Evolutionary conservation across 2,329 filamentous ascomycete genomes (phyloP), one percentile per base, ranked within the genome.

Genomic region (Truncatella angustata): DNA sequence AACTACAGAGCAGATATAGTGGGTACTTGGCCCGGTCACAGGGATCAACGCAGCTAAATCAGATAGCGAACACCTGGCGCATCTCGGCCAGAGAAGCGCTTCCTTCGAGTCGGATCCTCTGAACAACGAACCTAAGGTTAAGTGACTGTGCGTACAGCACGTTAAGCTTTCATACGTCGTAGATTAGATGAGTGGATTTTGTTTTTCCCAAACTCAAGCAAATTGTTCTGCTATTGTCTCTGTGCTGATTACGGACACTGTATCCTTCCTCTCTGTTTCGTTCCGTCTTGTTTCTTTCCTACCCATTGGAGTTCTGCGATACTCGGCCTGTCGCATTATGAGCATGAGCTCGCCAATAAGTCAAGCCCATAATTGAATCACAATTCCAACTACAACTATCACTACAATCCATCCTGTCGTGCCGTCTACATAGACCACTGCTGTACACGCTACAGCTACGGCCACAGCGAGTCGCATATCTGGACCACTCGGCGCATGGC

Each of bases 1-100:
- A n/a, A n/a, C n/a, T n/a, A n/a, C n/a, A n/a, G n/a, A n/a, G n/a
- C n/a, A 30, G 44, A 35, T 47, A 14, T 20, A 20, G 28, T 26
- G 21, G 16, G 10, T n/a, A 21, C 20, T 14, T 7, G 20, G 21
- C 5, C 21, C n/a, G 21, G 23, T 16, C 10, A 44, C 6, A 26
- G 21, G 5, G 44, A 14, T 30, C 32, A 28, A 16, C 23, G 11
- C 45, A 48, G 14, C 37, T 43, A 40, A 50, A 50, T 40, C 36
- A 26, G 24, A n/a, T n/a, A 49, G 36, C 45, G 45, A 49, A 49
- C 51, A 53, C 45, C 51, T 53, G 51, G 45, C 51, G 45, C 45
- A 49, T 53, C 51, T 49, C 32, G 37, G 45, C 51, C 16, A 39
- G 12, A 50, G 47, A n/a, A n/a, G n/a, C n/a, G n/a, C 35, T 40